A percentile compares a stretch with the other conserved stretches of the same genome.
Conservation (phyloP, 2,329 filamentous ascomycete genomes). For the Colletotrichum sp. region DNA sequence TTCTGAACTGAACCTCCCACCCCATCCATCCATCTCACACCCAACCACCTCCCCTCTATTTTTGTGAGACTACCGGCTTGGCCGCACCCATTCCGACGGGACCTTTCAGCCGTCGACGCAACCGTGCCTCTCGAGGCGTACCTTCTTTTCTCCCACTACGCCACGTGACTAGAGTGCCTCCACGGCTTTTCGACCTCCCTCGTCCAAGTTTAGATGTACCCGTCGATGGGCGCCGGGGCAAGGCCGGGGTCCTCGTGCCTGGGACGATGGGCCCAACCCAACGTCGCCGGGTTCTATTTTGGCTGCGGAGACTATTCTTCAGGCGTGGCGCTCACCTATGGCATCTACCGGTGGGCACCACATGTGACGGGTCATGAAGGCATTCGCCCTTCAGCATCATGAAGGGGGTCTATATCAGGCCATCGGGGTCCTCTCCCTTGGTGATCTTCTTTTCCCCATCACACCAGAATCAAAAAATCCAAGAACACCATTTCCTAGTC, state of each 20-base stretch:
- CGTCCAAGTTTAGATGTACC: background rate
- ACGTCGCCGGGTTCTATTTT: slow-evolving; percentile 5
- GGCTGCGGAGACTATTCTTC: background rate
- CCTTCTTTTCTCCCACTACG: background rate
- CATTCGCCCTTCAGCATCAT: background rate
- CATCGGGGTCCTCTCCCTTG: slow-evolving; percentile 3
- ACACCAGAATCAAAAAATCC: background rate
- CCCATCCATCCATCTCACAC: background rate
- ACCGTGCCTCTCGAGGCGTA: background rate
- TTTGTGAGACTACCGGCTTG: slow-evolving; percentile 4
- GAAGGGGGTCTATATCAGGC: slow-evolving; percentile 4
- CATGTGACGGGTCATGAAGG: background rate
- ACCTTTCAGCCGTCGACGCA: background rate
- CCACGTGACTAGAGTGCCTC: background rate
- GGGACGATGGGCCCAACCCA: background rate
- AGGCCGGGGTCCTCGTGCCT: background rate
- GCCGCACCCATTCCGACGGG: background rate
- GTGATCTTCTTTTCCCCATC: background rate
- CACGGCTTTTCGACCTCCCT: background rate
- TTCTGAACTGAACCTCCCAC: background rate
- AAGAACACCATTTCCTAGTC: background rate
- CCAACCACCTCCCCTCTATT: background rate
- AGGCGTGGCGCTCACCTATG: background rate
- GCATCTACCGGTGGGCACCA: background rate
- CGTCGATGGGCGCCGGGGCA: background rate